Conservation (phyloP, 2,329 filamentous ascomycete genomes). For the Lasiodiplodia theobromae region DNA sequence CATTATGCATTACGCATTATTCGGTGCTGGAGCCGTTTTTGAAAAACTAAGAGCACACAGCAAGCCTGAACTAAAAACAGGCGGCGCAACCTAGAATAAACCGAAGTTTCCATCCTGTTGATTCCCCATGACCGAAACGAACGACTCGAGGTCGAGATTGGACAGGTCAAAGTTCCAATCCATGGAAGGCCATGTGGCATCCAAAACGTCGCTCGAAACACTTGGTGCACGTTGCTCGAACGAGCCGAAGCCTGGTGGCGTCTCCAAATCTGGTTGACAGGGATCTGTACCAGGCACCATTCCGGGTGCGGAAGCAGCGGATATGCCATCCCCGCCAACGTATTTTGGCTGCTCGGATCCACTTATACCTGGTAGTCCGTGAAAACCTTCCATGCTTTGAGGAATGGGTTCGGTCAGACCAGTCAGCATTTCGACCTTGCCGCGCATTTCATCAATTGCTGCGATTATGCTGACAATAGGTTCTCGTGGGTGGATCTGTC, state of each 20-base stretch:
- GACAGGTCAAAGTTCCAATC: slow-evolving; percentile 30
- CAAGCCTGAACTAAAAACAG: background rate
- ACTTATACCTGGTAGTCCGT: background rate
- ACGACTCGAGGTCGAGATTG: slow-evolving; percentile 26
- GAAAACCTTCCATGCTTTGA: background rate
- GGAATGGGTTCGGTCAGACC: background rate
- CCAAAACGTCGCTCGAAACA: slow-evolving; percentile 19
- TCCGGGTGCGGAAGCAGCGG: background rate
- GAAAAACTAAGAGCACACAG: background rate
- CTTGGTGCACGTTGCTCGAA: slow-evolving; percentile 21
- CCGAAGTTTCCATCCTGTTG: slow-evolving; percentile 14
- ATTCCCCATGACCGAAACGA: slow-evolving; percentile 29
- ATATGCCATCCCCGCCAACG: background rate
- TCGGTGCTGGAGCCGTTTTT: background rate
- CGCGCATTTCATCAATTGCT: slow-evolving; percentile 20
- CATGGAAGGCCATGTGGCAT: slow-evolving; percentile 24
- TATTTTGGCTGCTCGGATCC: background rate
- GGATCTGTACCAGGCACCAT: slow-evolving; percentile 9
- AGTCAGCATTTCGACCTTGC: slow-evolving; percentile 22
- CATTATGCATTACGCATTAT: background rate
- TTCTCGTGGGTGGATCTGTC: slow-evolving; percentile 15
- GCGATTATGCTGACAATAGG: slow-evolving; percentile 26
- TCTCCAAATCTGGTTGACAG: slow-evolving; percentile 13
- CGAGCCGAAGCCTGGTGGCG: slow-evolving; percentile 7
- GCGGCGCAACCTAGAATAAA: background rate